Evolutionary conservation across 371 early-diverging fungal species (phyloP).

Genomic region (Zychaea mexicana): DNA sequence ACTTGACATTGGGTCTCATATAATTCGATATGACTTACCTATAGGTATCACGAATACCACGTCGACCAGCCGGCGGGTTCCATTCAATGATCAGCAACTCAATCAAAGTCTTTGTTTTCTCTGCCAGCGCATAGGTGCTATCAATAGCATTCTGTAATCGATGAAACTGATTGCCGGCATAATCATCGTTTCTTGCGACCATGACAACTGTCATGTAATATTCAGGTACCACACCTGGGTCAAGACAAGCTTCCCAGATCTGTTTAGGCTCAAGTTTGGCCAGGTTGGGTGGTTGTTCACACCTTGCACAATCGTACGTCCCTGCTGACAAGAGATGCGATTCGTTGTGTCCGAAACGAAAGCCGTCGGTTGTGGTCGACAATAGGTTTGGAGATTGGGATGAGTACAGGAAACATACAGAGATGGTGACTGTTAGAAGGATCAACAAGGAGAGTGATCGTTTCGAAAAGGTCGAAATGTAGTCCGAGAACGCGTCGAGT

Average conservation of each 20-base stretch:
- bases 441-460: constrained; percentile 19
- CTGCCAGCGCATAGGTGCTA: constrained; percentile 40
- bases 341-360: constrained; percentile 17
- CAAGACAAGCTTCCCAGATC: constrained; percentile 31
- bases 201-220: constrained; percentile 31
- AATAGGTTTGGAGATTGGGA: constrained; percentile 21
- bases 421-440: constrained; percentile 18
- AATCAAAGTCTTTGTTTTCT: constrained; percentile 34
- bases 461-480: constrained; percentile 19
- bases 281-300: constrained; percentile 17
- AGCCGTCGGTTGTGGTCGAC: constrained; percentile 21
- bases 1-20: background rate
- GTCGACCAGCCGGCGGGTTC: constrained; percentile 39
- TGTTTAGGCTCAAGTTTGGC: constrained; percentile 12
- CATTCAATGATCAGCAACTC: constrained; percentile 48
- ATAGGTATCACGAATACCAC: constrained; percentile 36
- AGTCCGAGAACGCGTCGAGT: constrained; percentile 14
- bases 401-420: constrained; percentile 20
- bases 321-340: constrained; percentile 28
- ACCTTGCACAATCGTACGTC: constrained; percentile 21
- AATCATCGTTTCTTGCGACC: constrained; percentile 27
- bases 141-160: constrained; percentile 50
- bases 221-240: constrained; percentile 25
- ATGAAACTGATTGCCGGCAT: constrained; percentile 34
- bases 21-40: constrained; percentile 22